Percentiles rank a stretch among this genome's conserved stretches.
phyloP scores from a whole-genome alignment of 768 basidiomycete species.

The Psilocybe tampanensis region DNA sequence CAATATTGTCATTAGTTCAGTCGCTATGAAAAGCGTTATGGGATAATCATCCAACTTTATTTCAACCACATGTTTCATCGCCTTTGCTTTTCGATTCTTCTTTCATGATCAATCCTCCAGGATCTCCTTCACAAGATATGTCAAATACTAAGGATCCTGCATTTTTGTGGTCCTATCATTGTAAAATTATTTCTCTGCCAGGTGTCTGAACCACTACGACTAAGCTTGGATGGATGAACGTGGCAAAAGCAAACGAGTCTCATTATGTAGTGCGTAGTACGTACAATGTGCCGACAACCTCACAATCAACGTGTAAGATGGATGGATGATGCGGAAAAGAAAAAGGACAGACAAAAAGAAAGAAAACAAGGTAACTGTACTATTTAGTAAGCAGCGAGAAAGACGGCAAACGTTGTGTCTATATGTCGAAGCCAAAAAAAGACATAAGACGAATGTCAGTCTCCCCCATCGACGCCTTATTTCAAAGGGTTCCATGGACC shows the following conservation, averaged over 20 bases:
- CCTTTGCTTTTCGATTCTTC: no score
- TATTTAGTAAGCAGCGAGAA: neutral
- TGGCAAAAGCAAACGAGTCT: neutral
- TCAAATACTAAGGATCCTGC: no score
- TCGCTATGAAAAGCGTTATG: conserved; percentile 80
- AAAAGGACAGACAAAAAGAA: no score
- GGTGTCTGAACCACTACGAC: no score
- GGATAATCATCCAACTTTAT: conserved; percentile 13
- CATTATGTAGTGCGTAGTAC: neutral
- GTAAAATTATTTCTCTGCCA: no score
- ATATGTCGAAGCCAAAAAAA: neutral
- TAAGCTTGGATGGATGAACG: no score
- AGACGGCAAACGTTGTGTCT: no score
- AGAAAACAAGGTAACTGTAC: neutral
- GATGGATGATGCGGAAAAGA: neutral
- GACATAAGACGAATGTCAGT: neutral
- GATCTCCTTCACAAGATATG: no score
- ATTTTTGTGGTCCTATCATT: no score
- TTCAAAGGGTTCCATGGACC: conserved; percentile 79
- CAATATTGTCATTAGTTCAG: conserved; percentile 73
- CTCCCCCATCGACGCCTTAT: neutral
- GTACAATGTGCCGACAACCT: neutral
- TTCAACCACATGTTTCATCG: neutral
- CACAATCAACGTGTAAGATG: neutral
- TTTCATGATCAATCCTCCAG: no score